Conservation (phyloP, 345 rosid genomes). For the Eucalyptus marginata region DNA sequence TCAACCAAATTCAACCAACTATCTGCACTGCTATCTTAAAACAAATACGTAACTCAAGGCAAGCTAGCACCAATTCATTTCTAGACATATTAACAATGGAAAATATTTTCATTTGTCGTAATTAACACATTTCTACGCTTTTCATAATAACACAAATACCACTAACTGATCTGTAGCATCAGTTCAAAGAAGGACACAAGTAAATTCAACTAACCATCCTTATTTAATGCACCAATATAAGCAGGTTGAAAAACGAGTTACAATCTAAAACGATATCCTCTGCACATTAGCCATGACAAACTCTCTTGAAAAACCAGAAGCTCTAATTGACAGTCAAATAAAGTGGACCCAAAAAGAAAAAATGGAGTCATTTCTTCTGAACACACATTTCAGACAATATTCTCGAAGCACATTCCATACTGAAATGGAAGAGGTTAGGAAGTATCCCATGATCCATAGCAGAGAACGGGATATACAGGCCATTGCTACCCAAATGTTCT, state of each 20-base stretch:
- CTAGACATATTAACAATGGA: not conserved
- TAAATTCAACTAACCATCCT: not conserved
- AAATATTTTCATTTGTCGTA: not conserved
- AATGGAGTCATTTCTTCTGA: not conserved
- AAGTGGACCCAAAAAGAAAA: not conserved
- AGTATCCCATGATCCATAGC: not conserved
- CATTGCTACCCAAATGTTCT: not conserved
- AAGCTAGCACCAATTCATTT: not conserved
- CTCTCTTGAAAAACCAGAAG: not conserved
- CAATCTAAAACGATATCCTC: not conserved
- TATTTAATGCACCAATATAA: not conserved
- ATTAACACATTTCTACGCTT: not conserved
- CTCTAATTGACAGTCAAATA: not conserved
- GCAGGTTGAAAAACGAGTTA: not conserved
- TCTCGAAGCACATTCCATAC: not conserved
- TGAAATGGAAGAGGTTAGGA: not conserved
- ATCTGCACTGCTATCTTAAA: not conserved
- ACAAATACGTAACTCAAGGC: not conserved
- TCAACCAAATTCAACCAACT: not conserved
- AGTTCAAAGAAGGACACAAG: not conserved
- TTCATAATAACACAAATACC: not conserved
- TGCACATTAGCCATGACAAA: not conserved
- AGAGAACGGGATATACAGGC: not conserved
- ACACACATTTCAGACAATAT: not conserved
- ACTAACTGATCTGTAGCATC: not conserved